Evolutionary conservation across 176 grass and related monocot species (phyloP), one percentile per base, ranked within the genome.

Genomic region (Aechmea fasciata): DNA sequence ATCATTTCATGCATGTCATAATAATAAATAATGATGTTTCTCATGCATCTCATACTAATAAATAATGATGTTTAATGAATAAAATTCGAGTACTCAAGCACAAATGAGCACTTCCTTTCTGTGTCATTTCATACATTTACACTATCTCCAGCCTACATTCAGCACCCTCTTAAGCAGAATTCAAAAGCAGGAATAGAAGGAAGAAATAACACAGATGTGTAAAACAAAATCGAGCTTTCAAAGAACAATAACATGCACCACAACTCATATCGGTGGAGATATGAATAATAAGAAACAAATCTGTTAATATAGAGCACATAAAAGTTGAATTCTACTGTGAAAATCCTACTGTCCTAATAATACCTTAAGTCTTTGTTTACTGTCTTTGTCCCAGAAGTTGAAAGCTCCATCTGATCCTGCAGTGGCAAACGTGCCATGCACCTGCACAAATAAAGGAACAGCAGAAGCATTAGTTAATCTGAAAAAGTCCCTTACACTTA

Each of bases 371-470:
- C 86, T 95, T 71, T 90, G 87, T 63, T 89, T 89, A 71, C 90
- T 89, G 49, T 94, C 86, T 77, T 94, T 94, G 61, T 94, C 90
- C 90, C 90, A 95, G 69, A 87, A 95, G 55, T 95, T 89, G 81
- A 95, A 95, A 61, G 90, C 83, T 50, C 90, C 90, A 65, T 95
- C 90, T 64, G 87, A 95, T 70, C 90, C 90, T 78, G 83, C 80
- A 74, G 90, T 90, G 29, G 90, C 78, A 84, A 95, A 95, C 17
- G 90, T 95, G 67, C 90, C 87, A 87, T 95, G 87, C 63, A 84
- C 87, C 91, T 95, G 77, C 49, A 50, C 4, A 41, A 41, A 41
- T 41, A 7, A 41, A 41, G 33, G 33, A 41, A 41, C 33, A 6
- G 33, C 33, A 41, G 33, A 41, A 41, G 33, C 33, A 41, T 41